phyloP scores from a whole-genome alignment of 1,284 basidiomycete genomes.

The Chalciporus sp. region DNA sequence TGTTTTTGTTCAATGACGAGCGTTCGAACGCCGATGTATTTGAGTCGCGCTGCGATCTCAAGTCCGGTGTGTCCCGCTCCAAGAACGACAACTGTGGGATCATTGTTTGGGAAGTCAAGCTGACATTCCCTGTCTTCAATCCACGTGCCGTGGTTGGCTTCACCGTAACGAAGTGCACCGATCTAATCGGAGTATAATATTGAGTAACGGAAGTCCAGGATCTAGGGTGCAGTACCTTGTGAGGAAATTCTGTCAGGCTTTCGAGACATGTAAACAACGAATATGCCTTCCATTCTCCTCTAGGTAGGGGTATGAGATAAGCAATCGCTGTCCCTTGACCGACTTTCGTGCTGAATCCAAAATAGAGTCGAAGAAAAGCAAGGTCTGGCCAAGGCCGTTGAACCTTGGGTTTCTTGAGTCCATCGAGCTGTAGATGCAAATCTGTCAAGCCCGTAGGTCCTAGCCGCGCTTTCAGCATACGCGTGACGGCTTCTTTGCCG shows the following conservation, averaged over 20 bases:
- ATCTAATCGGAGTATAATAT: constrained; percentile 16
- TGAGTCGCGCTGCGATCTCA: constrained; percentile 9
- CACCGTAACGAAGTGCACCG: constrained; percentile 37
- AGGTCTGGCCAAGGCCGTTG: constrained; percentile 55
- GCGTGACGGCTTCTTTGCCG: constrained; percentile 41
- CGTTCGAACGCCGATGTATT: constrained; percentile 7
- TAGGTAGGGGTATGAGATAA: constrained; percentile 52
- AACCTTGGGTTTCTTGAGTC: constrained; percentile 33
- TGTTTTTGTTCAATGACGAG: constrained; percentile 16
- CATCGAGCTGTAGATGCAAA: constrained; percentile 43
- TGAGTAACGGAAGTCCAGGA: neutral
- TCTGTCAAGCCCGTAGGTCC: constrained; percentile 36
- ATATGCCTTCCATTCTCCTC: constrained; percentile 59
- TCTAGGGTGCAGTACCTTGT: constrained; percentile 29
- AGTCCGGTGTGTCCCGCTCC: constrained; percentile 17
- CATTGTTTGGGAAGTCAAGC: constrained; percentile 40
- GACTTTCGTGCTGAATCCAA: constrained; percentile 57
- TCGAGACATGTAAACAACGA: constrained; percentile 64
- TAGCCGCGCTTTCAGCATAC: constrained; percentile 52
- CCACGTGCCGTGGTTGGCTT: constrained; percentile 43
- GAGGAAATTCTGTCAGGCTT: constrained; percentile 52
- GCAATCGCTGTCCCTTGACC: constrained; percentile 55
- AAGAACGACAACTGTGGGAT: constrained; percentile 35
- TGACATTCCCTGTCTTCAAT: constrained; percentile 36
- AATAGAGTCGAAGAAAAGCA: constrained; percentile 58